Evolutionary conservation across 306 rosid species (phyloP).

Genomic region (Inga laurina): DNA sequence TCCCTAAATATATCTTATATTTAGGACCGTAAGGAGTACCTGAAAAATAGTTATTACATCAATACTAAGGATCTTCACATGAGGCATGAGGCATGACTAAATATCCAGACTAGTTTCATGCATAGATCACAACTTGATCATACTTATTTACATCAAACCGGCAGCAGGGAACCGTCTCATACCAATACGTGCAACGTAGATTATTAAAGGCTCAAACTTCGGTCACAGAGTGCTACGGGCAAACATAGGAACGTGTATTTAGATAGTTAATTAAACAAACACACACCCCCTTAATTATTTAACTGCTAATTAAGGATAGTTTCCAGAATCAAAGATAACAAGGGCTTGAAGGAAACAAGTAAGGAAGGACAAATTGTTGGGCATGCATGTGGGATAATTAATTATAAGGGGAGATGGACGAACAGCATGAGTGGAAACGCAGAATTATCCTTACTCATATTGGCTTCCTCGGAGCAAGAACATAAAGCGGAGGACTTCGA

Average conservation of each 20-base stretch:
- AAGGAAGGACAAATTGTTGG: not conserved
- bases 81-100: too few relatives aligned
- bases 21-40: too few relatives aligned
- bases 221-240: not conserved
- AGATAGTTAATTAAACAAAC: too few relatives aligned
- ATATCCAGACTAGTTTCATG: too few relatives aligned
- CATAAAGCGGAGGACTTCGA: constrained; percentile 33
- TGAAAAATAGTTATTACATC: too few relatives aligned
- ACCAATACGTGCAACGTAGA: not conserved
- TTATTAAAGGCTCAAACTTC: not conserved
- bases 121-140: too few relatives aligned
- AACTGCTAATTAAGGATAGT: not conserved
- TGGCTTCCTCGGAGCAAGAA: constrained; percentile 23
- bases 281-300: not conserved
- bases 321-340: not conserved
- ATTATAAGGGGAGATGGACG: constrained; percentile 36
- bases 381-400: not conserved
- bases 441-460: constrained; percentile 11
- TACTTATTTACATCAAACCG: too few relatives aligned
- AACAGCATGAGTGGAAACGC: constrained; percentile 38
- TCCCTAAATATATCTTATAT: too few relatives aligned
- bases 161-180: too few relatives aligned
- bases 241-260: not conserved
- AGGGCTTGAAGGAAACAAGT: not conserved
- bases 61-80: too few relatives aligned